These are phyloP conservation scores for Claviceps citrina DNA, from an alignment of 2,329 filamentous ascomycete species.

Conservation along the genomic window DNA sequence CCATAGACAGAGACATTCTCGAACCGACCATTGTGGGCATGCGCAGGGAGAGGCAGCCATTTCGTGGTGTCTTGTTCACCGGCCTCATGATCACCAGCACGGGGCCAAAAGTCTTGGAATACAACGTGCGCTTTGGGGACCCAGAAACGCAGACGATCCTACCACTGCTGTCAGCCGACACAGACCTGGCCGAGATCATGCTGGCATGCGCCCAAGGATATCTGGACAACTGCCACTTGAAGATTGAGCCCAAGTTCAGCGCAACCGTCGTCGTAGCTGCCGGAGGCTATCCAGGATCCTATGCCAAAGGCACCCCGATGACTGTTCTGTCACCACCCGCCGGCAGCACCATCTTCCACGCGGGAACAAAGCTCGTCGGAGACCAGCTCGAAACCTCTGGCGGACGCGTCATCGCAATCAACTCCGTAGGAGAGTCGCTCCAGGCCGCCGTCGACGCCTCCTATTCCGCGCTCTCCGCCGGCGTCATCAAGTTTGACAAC, in stretches of 20 bases:
- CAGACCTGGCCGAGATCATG: conserved; percentile 80
- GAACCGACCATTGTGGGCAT: conserved; percentile 82
- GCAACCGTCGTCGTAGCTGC: conserved; percentile 90
- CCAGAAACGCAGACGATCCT: conserved; percentile 82
- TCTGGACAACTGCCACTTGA: conserved; percentile 53
- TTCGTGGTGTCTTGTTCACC: conserved; percentile 66
- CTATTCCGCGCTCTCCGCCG: conserved; percentile 63
- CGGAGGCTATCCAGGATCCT: conserved; percentile 76
- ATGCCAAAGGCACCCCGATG: conserved; percentile 60
- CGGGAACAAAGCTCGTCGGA: conserved; percentile 58
- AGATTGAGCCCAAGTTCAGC: conserved; percentile 55
- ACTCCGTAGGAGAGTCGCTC: conserved; percentile 55
- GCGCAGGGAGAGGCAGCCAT: conserved; percentile 60
- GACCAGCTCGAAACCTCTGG: conserved; percentile 59
- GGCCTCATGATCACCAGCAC: conserved; percentile 82
- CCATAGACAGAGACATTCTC: conserved; percentile 69
- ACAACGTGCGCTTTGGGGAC: conserved; percentile 86
- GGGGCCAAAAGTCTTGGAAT: conserved; percentile 75
- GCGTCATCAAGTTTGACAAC: conserved; percentile 59
- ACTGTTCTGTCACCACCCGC: conserved; percentile 28
- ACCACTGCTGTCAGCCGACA: conserved; percentile 59
- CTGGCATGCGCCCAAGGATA: conserved; percentile 65
- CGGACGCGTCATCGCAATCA: conserved; percentile 87
- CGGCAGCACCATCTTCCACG: conserved; percentile 70
- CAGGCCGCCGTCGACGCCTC: conserved; percentile 72